Evolutionary conservation across 306 rosid species (phyloP).

Genomic region (Psophocarpus tetragonolobus): DNA sequence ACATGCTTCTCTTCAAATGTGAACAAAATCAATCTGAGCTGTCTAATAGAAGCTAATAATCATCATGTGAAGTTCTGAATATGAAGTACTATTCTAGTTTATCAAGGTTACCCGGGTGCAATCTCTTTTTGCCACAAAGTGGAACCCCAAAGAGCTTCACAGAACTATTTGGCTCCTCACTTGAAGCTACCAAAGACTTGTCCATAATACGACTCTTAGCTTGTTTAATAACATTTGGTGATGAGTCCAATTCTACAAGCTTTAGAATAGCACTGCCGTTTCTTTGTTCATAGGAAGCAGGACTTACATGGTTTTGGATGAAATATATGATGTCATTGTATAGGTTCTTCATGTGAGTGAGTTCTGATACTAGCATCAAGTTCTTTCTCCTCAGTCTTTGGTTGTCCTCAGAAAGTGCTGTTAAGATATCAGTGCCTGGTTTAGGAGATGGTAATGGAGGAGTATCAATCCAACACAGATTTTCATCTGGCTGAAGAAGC

Average conservation of each 20-base stretch:
- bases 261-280: slow-evolving; percentile 31
- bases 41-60: not conserved
- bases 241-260: slow-evolving; percentile 54
- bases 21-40: slow-evolving; percentile 23
- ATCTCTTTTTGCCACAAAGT: slow-evolving; percentile 60
- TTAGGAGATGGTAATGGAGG: slow-evolving; percentile 41
- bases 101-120: slow-evolving; percentile 47
- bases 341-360: slow-evolving; percentile 78
- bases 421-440: slow-evolving; percentile 44
- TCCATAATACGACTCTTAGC: slow-evolving; percentile 17
- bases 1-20: slow-evolving; percentile 36
- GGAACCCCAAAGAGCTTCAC: slow-evolving; percentile 71
- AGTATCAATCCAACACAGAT: slow-evolving; percentile 40
- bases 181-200: slow-evolving; percentile 18
- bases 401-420: slow-evolving; percentile 68
- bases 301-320: slow-evolving; percentile 74
- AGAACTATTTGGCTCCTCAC: slow-evolving; percentile 29
- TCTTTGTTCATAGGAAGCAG: slow-evolving; percentile 47
- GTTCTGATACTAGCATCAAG: slow-evolving; percentile 71
- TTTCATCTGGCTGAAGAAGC: slow-evolving; percentile 42
- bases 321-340: slow-evolving; percentile 76
- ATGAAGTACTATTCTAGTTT: not conserved
- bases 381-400: slow-evolving; percentile 70
- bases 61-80: not conserved
- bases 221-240: slow-evolving; percentile 14